These are phyloP conservation scores for Scedosporium boydii DNA, from an alignment of 2,329 filamentous ascomycete genomes.

Conservation along the genomic window DNA sequence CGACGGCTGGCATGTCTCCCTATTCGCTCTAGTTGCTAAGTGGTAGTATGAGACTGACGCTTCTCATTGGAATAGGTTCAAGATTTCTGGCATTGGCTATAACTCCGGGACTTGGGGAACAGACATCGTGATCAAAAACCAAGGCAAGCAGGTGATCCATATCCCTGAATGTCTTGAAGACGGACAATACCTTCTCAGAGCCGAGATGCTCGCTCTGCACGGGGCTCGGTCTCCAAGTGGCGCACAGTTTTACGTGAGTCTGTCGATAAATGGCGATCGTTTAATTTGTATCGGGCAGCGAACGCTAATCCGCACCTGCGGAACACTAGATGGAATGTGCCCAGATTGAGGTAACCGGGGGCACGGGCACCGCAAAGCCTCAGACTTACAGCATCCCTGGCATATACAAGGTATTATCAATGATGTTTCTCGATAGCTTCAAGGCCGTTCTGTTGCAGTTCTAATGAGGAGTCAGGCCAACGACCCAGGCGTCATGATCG, in stretches of 20 bases:
- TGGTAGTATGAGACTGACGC: neutral
- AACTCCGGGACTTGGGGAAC: slow-evolving; percentile 30
- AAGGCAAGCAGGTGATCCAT: slow-evolving; percentile 35
- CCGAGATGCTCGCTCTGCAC: slow-evolving; percentile 51
- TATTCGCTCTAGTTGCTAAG: too few species aligned
- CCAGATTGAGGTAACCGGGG: slow-evolving; percentile 26
- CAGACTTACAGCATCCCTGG: slow-evolving; percentile 17
- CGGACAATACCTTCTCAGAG: slow-evolving; percentile 49
- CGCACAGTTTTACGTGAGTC: slow-evolving; percentile 32
- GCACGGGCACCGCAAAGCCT: slow-evolving; percentile 15
- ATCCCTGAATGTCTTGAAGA: slow-evolving; percentile 41
- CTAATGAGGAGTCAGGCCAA: slow-evolving; percentile 14
- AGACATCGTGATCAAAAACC: slow-evolving; percentile 33
- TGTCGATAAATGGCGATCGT: neutral
- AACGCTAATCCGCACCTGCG: slow-evolving; percentile 4
- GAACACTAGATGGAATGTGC: slow-evolving; percentile 24
- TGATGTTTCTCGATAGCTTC: too few species aligned
- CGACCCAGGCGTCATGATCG: slow-evolving; percentile 24
- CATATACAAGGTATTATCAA: slow-evolving; percentile 18
- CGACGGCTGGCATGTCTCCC: slow-evolving; percentile 22
- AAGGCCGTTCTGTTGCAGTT: neutral
- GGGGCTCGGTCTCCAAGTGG: slow-evolving; percentile 28
- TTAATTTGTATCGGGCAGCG: too few species aligned
- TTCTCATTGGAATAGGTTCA: slow-evolving; percentile 20
- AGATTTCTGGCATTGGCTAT: slow-evolving; percentile 31